Conservation (phyloP, 1,284 basidiomycete species). For the Boletus sp. region DNA sequence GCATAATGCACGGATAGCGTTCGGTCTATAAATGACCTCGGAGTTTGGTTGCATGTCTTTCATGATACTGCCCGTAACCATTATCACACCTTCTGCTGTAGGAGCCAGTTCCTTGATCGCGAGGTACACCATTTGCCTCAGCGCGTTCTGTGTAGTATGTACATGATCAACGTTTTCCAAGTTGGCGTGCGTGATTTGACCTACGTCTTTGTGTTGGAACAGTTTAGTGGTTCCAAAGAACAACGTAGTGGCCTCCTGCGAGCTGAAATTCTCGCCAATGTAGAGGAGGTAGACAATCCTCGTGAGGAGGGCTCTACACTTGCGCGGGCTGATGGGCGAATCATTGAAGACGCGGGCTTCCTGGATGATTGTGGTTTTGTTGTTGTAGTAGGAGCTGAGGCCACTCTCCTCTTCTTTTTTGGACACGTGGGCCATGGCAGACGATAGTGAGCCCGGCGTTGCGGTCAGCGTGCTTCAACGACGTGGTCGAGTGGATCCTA, state of each 20-base stretch:
- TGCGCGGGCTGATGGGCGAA: slow-evolving; percentile 93
- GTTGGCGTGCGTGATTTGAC: slow-evolving; percentile 34
- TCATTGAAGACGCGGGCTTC: slow-evolving; percentile 99
- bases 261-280: slow-evolving; percentile 91
- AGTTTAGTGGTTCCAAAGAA: slow-evolving; percentile 99
- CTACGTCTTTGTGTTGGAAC: slow-evolving; percentile 98
- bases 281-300: slow-evolving; percentile 96
- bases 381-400: slow-evolving; percentile 84
- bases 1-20: slow-evolving; percentile 94
- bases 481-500: slow-evolving; percentile 20
- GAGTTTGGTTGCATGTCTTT: slow-evolving; percentile 99
- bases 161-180: slow-evolving; percentile 10
- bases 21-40: slow-evolving; percentile 97
- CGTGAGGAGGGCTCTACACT: slow-evolving; percentile 94
- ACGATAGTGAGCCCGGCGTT: slow-evolving; percentile 31
- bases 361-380: slow-evolving; percentile 95
- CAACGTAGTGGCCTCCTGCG: slow-evolving; percentile 94
- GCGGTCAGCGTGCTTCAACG: slow-evolving; percentile 9
- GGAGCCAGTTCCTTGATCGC: slow-evolving; percentile 97
- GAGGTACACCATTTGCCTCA: slow-evolving; percentile 97
- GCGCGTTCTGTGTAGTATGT: slow-evolving; percentile 64
- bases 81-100: slow-evolving; percentile 98
- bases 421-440: slow-evolving; percentile 70
- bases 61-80: slow-evolving; percentile 99
- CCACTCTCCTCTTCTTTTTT: slow-evolving; percentile 94